phyloP scores from a whole-genome alignment of 768 basidiomycete species.

The Mycena olivaceomarginata region DNA sequence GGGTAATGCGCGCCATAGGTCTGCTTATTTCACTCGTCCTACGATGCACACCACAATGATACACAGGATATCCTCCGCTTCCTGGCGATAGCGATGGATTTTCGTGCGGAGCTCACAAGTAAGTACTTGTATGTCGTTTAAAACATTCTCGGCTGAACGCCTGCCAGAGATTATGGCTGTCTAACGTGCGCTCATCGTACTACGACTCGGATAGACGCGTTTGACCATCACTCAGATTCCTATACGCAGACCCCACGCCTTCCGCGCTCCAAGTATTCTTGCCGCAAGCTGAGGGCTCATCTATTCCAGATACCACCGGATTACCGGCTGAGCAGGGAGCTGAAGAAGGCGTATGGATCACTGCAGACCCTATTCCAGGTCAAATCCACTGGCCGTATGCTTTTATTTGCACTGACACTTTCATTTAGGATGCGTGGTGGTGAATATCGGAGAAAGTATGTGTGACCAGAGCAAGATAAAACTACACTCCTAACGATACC shows the following conservation, averaged over 20 bases:
- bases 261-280: conserved; percentile 91
- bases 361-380: conserved; percentile 88
- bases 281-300: conserved; percentile 59
- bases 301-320: conserved; percentile 53
- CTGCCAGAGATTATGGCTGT: conserved; percentile 90
- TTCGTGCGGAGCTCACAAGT: conserved; percentile 96
- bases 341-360: conserved; percentile 85
- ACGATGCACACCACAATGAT: background rate
- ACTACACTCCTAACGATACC: background rate
- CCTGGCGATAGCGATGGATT: conserved; percentile 87
- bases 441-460: conserved; percentile 95
- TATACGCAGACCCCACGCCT: conserved; percentile 89
- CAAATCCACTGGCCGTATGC: background rate
- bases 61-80: conserved; percentile 89
- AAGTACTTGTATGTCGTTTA: conserved; percentile 33
- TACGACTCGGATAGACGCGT: background rate
- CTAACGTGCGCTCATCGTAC: conserved; percentile 74
- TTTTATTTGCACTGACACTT: background rate
- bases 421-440: conserved; percentile 78
- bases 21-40: conserved; percentile 16
- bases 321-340: conserved; percentile 72
- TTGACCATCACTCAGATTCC: conserved; percentile 70
- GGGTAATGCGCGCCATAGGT: conserved; percentile 93
- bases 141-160: conserved; percentile 24
- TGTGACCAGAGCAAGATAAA: conserved; percentile 15